Evolutionary conservation across 1,284 basidiomycete genomes (phyloP), one percentile per base, ranked within the genome.

Genomic region (Mycena citricolor): DNA sequence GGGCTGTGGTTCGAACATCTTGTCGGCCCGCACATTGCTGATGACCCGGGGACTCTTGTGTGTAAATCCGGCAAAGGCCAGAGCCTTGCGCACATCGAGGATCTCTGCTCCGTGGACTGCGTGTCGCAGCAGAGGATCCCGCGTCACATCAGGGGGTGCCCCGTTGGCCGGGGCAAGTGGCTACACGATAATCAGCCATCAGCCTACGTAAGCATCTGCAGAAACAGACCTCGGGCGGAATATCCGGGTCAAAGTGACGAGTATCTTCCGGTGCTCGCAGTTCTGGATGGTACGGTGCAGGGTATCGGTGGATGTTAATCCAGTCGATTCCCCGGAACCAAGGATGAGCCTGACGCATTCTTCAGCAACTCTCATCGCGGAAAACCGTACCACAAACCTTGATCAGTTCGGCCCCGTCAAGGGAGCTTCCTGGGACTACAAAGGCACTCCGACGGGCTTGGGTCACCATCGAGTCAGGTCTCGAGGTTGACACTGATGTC

Each of bases 241-340:
- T 97, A 63, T 94, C 92, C 47, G 90, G 83, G 66, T 94, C 91
- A 56, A 95, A 94, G 64, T 95, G 91, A 53, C 79, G 74, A 20
- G 92, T 95, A 65, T 97, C 91, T 58, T 86, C 88, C 21, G 86
- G 85, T 49, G 78, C 71, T 31, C 62, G 69, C 41, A 98, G 76
- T 44, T 91, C 83, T 13, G 95, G 94, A 48, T 78, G 80, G 71
- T 94, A 97, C 13, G 94, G 94, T 10, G 94, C 86, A 40, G 77
- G 74, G 59, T 83, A 82, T 39, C 76, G 74, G 64, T 90, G 88
- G 41, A 95, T 84, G 54, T 85, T 86, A 30, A 73, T 67, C 83
- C 87, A 95, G 59, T 94, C 89, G 51, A 94, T 84, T 20, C 84
- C 87, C 52, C 73, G 75, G 72, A 95, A 94, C 83, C 87, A 95